These are phyloP conservation scores for Russula vinacea DNA, from an alignment of 768 basidiomycete genomes.

Conservation along the genomic window DNA sequence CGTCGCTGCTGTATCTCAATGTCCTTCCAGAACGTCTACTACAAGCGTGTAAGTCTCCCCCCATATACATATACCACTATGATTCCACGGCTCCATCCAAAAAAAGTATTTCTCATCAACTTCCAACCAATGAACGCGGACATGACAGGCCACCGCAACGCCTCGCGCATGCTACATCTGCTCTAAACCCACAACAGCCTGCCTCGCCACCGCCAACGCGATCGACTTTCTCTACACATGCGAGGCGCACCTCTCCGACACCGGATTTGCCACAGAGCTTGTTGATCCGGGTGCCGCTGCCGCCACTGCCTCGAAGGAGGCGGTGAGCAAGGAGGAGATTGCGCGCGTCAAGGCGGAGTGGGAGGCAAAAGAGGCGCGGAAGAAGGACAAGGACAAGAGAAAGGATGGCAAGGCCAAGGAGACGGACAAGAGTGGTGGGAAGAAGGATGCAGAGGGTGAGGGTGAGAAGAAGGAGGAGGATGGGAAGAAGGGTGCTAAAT, in stretches of 20 bases:
- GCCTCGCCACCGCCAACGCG: conserved; percentile 79
- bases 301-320: conserved; percentile 38
- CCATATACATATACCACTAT: neutral
- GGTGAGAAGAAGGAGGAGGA: conserved; percentile 40
- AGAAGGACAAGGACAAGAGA: conserved; percentile 43
- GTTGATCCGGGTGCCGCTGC: conserved; percentile 36
- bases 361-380: conserved; percentile 68
- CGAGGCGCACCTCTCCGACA: conserved; percentile 72
- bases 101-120: neutral
- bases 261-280: conserved; percentile 63
- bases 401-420: conserved; percentile 39
- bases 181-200: conserved; percentile 74
- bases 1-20: neutral
- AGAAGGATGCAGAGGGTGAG: conserved; percentile 39
- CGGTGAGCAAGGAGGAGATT: conserved; percentile 64
- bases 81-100: neutral
- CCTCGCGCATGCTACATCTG: conserved; percentile 76
- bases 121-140: neutral
- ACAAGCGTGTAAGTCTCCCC: conserved; percentile 67
- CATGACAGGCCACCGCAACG: conserved; percentile 79
- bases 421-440: conserved; percentile 26
- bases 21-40: conserved; percentile 80
- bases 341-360: conserved; percentile 75
- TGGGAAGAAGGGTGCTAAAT: conserved; percentile 37
- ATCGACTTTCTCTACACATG: conserved; percentile 88